phyloP scores from a whole-genome alignment of 345 rosid genomes.

The Populus pruinosa region DNA sequence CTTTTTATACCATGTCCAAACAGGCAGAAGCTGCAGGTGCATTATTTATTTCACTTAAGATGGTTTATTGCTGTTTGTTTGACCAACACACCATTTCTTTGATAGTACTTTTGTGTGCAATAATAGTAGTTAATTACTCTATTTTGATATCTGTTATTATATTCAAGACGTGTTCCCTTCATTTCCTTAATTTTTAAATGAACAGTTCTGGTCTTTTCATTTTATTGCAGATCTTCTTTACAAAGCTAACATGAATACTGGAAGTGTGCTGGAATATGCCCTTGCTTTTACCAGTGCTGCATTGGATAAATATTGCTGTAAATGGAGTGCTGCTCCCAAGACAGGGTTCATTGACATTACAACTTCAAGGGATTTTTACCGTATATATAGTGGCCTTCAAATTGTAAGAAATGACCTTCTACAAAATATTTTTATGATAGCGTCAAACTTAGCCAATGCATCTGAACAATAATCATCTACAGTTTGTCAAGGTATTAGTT shows the following conservation, averaged over 20 bases:
- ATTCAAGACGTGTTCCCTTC: neutral
- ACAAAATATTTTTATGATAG: neutral
- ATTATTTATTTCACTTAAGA: neutral
- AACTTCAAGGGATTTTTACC: constrained; percentile 90
- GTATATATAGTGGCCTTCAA: constrained; percentile 95
- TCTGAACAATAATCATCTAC: constrained; percentile 3
- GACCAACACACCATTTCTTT: neutral
- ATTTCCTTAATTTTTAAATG: constrained; percentile 2
- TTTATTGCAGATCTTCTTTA: constrained; percentile 75
- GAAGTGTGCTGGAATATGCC: constrained; percentile 91
- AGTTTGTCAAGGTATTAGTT: neutral
- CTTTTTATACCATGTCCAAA: constrained; percentile 90
- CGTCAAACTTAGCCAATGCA: neutral
- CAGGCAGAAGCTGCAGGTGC: constrained; percentile 99
- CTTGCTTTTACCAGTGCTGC: constrained; percentile 98
- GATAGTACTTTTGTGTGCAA: no score
- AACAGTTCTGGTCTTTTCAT: constrained; percentile 11
- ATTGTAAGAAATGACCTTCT: constrained; percentile 50
- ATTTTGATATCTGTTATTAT: neutral
- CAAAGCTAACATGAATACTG: constrained; percentile 86
- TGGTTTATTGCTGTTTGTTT: neutral
- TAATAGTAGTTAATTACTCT: neutral
- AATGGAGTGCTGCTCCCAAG: constrained; percentile 97
- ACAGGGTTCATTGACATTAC: constrained; percentile 95
- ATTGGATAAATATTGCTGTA: constrained; percentile 83